phyloP scores from a whole-genome alignment of 148 eudicot genomes.

The Talinum fruticosum region DNA sequence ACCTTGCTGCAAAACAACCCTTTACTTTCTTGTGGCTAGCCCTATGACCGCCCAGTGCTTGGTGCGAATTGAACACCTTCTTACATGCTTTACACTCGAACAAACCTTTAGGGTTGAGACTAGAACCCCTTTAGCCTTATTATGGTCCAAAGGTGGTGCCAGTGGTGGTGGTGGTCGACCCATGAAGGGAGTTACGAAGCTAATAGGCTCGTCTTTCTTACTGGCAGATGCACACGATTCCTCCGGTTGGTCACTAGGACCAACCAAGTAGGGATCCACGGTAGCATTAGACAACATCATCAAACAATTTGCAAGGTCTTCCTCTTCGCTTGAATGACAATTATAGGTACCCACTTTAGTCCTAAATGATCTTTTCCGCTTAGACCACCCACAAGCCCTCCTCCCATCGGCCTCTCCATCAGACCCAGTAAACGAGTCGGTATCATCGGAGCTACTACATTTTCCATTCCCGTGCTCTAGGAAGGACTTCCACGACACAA shows the following conservation, averaged over 20 bases:
- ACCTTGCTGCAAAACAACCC: constrained; percentile 55
- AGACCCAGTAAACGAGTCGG: constrained; percentile 43
- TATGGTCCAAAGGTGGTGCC: not conserved
- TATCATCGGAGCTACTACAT: constrained; percentile 64
- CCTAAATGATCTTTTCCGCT: constrained; percentile 66
- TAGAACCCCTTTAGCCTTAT: constrained; percentile 34
- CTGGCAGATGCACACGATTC: constrained; percentile 30
- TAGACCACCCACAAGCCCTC: constrained; percentile 53
- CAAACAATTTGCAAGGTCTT: constrained; percentile 54
- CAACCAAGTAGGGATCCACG: constrained; percentile 11
- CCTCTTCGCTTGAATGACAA: constrained; percentile 46
- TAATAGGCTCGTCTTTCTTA: constrained; percentile 18
- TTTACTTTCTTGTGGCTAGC: constrained; percentile 72
- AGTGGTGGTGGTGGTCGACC: not conserved
- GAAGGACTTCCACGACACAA: constrained; percentile 78
- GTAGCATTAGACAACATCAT: constrained; percentile 51
- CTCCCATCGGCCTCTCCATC: constrained; percentile 35
- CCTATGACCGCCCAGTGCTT: constrained; percentile 74
- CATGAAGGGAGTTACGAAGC: constrained; percentile 13
- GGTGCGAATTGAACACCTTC: constrained; percentile 63
- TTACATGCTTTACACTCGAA: constrained; percentile 70
- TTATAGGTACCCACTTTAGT: constrained; percentile 45
- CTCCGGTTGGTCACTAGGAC: constrained; percentile 24
- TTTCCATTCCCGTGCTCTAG: constrained; percentile 77
- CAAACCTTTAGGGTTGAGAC: constrained; percentile 29